phyloP scores from a whole-genome alignment of 2,329 filamentous ascomycete genomes.

The Diaporthe australafricana region DNA sequence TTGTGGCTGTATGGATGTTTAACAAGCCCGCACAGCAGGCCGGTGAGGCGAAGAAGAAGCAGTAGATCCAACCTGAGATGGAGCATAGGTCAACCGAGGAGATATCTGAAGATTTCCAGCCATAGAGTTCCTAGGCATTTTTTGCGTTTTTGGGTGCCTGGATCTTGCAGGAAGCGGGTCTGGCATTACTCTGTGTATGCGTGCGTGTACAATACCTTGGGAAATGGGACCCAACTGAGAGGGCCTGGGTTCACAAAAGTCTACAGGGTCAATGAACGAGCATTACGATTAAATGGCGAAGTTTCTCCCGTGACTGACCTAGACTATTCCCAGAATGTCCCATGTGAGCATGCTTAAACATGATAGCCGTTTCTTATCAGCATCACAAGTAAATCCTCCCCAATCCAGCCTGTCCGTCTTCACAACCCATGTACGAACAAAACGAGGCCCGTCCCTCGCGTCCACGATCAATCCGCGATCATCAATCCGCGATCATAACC shows the following conservation, averaged over 20 bases:
- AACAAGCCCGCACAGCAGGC: conserved; percentile 59
- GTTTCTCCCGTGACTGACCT: not conserved
- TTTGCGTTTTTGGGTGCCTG: conserved; percentile 19
- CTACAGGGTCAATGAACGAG: conserved; percentile 29
- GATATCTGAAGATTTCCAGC: not conserved
- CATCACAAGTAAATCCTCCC: too few relatives aligned
- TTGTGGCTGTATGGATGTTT: conserved; percentile 90
- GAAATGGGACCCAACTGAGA: conserved; percentile 10
- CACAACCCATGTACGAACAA: too few relatives aligned
- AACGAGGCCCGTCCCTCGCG: too few relatives aligned
- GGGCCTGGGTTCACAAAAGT: conserved; percentile 33
- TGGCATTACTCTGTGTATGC: conserved; percentile 29
- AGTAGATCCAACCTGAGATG: conserved; percentile 47
- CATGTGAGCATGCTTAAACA: too few relatives aligned
- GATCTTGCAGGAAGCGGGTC: conserved; percentile 18
- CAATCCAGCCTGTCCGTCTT: too few relatives aligned
- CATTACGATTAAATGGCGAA: conserved; percentile 12
- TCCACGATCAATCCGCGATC: too few relatives aligned
- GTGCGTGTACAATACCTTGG: conserved; percentile 34
- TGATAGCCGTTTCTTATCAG: too few relatives aligned
- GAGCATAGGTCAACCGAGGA: not conserved
- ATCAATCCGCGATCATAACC: too few relatives aligned
- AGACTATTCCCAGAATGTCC: not conserved
- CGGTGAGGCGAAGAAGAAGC: conserved; percentile 58
- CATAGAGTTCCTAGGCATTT: conserved; percentile 9